These are phyloP conservation scores for Yamagishiella unicocca DNA, from an alignment of 139 green algal species.

Conservation along the genomic window DNA sequence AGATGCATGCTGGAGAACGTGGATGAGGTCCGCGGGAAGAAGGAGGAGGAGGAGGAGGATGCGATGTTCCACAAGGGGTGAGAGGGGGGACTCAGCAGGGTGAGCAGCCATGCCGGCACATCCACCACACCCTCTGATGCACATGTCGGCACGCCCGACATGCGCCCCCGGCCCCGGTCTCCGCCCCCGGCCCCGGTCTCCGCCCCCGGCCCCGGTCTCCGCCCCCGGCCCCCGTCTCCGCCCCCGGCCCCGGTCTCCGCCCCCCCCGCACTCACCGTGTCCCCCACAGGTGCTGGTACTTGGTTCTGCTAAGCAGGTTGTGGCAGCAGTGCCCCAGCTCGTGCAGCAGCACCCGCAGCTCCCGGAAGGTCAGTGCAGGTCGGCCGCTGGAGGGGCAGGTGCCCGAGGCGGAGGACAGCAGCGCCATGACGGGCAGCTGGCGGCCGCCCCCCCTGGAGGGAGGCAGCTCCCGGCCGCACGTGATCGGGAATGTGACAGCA, in stretches of 20 bases:
- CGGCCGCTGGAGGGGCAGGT: slow-evolving; percentile 35
- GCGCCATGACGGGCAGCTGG: slow-evolving; percentile 73
- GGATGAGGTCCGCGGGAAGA: too few species aligned
- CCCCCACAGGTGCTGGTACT: slow-evolving; percentile 90
- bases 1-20: not conserved
- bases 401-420: slow-evolving; percentile 70
- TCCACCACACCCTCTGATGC: too few species aligned
- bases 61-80: too few species aligned
- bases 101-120: too few species aligned
- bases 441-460: not conserved
- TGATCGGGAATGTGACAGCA: slow-evolving; percentile 90
- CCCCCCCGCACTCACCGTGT: slow-evolving; percentile 61
- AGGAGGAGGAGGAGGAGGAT: too few species aligned
- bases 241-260: too few species aligned
- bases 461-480: slow-evolving; percentile 70
- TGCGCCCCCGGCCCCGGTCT: too few species aligned
- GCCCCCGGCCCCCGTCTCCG: too few species aligned
- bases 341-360: slow-evolving; percentile 89
- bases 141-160: too few species aligned
- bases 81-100: too few species aligned
- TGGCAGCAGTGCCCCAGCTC: slow-evolving; percentile 95
- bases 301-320: slow-evolving; percentile 85
- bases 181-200: too few species aligned
- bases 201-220: too few species aligned
- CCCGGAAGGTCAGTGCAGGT: slow-evolving; percentile 45